Base-by-base conservation (phyloP, 2,329 filamentous ascomycete genomes). In the Aphanocladium album region DNA sequence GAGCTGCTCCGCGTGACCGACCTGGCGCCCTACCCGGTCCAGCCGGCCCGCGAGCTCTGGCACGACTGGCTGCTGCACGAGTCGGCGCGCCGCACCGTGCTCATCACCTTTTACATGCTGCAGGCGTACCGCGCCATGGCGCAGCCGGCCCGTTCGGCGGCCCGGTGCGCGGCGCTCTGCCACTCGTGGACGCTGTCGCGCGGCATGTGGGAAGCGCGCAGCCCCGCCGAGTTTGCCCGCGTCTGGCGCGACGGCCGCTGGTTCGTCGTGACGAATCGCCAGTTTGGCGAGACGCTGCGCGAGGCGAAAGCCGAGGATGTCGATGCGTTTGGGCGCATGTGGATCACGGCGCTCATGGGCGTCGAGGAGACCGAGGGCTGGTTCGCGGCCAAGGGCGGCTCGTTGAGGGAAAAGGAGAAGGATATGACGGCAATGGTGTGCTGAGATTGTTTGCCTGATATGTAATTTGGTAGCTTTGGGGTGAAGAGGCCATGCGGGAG, bases 31-130 rank as follows among this genome's bases (percentile, higher is more conserved):
- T 70, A 70, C 60, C 71, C 77, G 0, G 65, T 82, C 3, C 74
- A 73, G 11, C 71, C 75, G 0, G 75, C 76, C 1, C 74, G 72
- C 19, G 64, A 72, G 0, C 80, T 80, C 49, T 86, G 82, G 82
- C 67, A 70, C 8, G 71, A 74, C 1, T 86, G 80, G 79, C 70
- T 82, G 2, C 72, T 83, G 21, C 75, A 82, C 12, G 83, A 86
- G 66, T 83, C 81, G 0, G 72, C 77, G 1, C 76, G 82, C 2
- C 78, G 83, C 17, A 85, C 82, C 0, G 71, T 80, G 0, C 69
- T 85, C 1, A 71, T 80, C 14, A 68, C 76, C 0, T 79, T 79
- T 63, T 82, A 80, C 47, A 74, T 83, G 57, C 56, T 75, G 19
- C 72, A 76, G 51, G 62, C 69, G 14, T 75, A 77, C 61, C 69